Evolutionary conservation across 345 rosid species (phyloP), one percentile per base, ranked within the genome.

Genomic region (Melaleuca alternifolia): DNA sequence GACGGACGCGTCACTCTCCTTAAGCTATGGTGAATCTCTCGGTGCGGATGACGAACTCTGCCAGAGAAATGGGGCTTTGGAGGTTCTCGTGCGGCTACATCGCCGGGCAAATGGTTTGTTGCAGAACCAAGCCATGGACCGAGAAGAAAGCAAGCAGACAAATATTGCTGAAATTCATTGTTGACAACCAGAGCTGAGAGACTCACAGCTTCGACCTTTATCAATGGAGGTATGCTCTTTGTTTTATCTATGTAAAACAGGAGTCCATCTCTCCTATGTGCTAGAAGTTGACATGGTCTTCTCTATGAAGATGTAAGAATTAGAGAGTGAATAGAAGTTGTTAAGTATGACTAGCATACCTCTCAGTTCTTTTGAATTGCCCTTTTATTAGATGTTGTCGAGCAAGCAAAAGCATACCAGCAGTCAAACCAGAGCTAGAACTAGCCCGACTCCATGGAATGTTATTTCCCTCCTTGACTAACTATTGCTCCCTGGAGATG

Each of bases 171-270:
- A 18, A 71, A 24, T 71, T 71, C 79, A 33, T 71, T 10, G 24
- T 4, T 30, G 79, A 71, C 33, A 33, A 37, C 48, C 79, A 37
- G 23, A 71, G 48, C 81, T 7, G 4, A 30, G 76, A 62, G 77
- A 16, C 44, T 0, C 30, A 6, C 18, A 3, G 20, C 71, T 59
- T 59, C 33, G 18, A 59, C 71, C 71, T 0, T 59, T n/a, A 11
- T 0, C 71, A 0, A 1, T n/a, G 71, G 18, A 13, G 71, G 71
- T 6, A 13, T 3, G 71, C 37, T 6, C 14, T 7, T 59, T 59
- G 41, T 41, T n/a, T n/a, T n/a, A n/a, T 59, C 13, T 4, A n/a
- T 59, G 5, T n/a, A 0, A n/a, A 59, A 59, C 2, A n/a, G 0
- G 37, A 59, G 13, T 59, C 33, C 33, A 30, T 59, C 33, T 14